Conservation (phyloP, 148 eudicot genomes). For the Chenopodium album region DNA sequence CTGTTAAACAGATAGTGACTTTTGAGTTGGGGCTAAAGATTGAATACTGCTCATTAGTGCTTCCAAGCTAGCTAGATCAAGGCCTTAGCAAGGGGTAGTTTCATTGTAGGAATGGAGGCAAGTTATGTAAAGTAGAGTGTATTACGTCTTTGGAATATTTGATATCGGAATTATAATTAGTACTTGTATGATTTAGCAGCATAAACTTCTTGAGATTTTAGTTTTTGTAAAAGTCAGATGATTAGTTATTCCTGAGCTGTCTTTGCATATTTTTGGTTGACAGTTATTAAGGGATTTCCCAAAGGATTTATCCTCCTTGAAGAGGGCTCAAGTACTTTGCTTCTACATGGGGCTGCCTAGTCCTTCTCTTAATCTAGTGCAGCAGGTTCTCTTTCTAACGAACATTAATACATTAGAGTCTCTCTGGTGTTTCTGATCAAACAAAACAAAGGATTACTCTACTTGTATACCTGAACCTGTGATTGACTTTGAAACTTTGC, state of each 20-base stretch:
- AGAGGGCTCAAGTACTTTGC: slow-evolving; percentile 82
- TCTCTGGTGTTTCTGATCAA: neutral
- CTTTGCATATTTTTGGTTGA: slow-evolving; percentile 14
- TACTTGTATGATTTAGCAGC: neutral
- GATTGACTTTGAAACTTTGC: neutral
- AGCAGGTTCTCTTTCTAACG: slow-evolving; percentile 53
- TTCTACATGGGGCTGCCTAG: slow-evolving; percentile 87
- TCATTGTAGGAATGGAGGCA: neutral
- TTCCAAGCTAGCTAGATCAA: neutral
- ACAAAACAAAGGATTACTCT: neutral
- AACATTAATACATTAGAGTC: neutral
- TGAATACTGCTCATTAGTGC: neutral
- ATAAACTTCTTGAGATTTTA: neutral
- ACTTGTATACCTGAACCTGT: neutral
- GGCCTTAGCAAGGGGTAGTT: neutral
- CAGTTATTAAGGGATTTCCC: slow-evolving; percentile 78
- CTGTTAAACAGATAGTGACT: neutral
- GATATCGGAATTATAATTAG: neutral
- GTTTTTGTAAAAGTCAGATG: neutral
- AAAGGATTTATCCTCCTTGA: slow-evolving; percentile 71
- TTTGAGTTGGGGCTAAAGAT: neutral
- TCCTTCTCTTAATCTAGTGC: slow-evolving; percentile 61
- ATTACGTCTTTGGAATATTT: neutral
- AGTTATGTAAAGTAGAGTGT: neutral
- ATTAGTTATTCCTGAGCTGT: neutral